phyloP scores from a whole-genome alignment of 352 stramenopile genomes.

The Globisporangium rhizosaccharum region DNA sequence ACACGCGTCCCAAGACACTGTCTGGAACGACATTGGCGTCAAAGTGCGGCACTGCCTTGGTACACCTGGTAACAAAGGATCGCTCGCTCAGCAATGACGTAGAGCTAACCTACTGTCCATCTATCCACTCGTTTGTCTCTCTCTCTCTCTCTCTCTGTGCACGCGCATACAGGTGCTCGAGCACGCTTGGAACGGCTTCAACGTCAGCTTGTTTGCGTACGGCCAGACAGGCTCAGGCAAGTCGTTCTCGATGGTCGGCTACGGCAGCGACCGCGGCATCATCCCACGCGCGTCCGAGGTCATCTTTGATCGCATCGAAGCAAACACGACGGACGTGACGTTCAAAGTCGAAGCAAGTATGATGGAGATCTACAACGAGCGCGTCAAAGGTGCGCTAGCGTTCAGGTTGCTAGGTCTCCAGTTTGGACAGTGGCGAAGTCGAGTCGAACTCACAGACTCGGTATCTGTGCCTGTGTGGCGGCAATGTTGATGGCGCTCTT shows the following conservation, averaged over 20 bases:
- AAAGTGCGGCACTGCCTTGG: conserved; percentile 24
- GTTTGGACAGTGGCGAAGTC: too few species aligned
- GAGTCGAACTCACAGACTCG: background rate
- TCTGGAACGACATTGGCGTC: conserved; percentile 84
- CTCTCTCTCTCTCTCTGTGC: background rate
- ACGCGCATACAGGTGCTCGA: conserved; percentile 50
- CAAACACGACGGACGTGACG: conserved; percentile 33
- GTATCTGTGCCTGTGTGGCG: background rate
- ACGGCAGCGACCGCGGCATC: conserved; percentile 76
- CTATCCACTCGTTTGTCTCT: background rate
- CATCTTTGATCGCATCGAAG: conserved; percentile 79
- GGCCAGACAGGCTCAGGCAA: conserved; percentile 85
- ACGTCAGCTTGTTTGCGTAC: conserved; percentile 86
- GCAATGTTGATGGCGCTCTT: background rate
- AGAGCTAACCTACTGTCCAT: background rate
- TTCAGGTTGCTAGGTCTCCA: too few species aligned
- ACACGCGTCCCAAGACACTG: conserved; percentile 71
- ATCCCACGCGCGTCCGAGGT: conserved; percentile 77
- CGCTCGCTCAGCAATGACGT: too few species aligned
- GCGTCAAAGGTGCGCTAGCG: conserved; percentile 56
- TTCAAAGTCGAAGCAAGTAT: conserved; percentile 88
- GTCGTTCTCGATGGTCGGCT: conserved; percentile 86
- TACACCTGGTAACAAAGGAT: background rate
- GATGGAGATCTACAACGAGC: conserved; percentile 90
- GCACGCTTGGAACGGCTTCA: conserved; percentile 89